A percentile compares a stretch with the other conserved stretches of the same genome.
These are phyloP conservation scores for Irpex rosettiformis DNA, from an alignment of 1,284 basidiomycete genomes.

Conservation along the genomic window DNA sequence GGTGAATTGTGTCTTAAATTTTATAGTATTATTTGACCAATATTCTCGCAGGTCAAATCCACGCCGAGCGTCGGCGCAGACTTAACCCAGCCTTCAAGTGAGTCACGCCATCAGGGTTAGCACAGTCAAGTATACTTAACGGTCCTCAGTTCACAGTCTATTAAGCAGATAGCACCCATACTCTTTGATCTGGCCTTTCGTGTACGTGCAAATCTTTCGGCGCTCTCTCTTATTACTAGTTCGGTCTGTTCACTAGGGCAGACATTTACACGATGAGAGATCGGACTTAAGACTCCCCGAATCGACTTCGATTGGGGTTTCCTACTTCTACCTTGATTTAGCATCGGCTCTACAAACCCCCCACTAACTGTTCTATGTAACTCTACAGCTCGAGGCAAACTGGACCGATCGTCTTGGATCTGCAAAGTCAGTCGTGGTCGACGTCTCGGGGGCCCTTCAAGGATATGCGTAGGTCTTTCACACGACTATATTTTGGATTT, in stretches of 20 bases:
- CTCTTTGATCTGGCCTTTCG: background rate
- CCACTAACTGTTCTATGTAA: too few species aligned
- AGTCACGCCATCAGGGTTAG: background rate
- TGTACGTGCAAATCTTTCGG: too few species aligned
- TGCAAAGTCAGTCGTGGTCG: background rate
- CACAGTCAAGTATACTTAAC: background rate
- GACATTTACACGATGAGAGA: too few species aligned
- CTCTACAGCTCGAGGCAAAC: background rate
- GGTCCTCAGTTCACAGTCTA: background rate
- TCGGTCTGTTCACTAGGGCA: too few species aligned
- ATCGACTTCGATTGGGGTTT: background rate
- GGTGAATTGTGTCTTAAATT: background rate
- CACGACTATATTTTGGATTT: background rate
- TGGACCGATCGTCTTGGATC: background rate
- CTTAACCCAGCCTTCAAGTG: background rate
- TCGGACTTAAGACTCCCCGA: too few species aligned
- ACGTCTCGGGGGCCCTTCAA: conserved; percentile 11
- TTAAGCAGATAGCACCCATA: background rate
- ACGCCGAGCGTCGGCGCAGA: background rate
- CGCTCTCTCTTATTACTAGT: too few species aligned
- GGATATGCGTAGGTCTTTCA: conserved; percentile 9
- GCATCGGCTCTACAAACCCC: too few species aligned
- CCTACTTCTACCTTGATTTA: background rate
- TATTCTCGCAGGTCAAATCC: background rate
- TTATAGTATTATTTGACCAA: background rate